A percentile compares a stretch with the other conserved stretches of the same genome.
These are phyloP conservation scores for Populus nigra DNA, from an alignment of 345 rosid genomes.

Conservation along the genomic window DNA sequence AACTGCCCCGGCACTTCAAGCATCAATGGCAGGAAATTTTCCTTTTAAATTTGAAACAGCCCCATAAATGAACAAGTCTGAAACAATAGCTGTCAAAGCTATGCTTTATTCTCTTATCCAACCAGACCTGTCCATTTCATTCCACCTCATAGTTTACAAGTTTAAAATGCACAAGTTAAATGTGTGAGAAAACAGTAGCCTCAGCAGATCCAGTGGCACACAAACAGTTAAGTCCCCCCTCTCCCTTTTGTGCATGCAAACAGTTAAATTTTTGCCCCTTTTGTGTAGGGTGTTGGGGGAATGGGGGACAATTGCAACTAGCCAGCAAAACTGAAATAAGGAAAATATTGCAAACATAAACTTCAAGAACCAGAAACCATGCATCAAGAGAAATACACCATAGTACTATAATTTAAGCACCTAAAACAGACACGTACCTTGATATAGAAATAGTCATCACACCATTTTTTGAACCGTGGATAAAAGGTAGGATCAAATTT, in stretches of 20 bases:
- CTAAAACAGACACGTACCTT: conserved; percentile 45
- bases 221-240: not conserved
- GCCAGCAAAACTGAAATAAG: not conserved
- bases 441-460: conserved; percentile 90
- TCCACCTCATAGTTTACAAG: not conserved
- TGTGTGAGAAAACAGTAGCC: not conserved
- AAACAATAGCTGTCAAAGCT: too few relatives aligned
- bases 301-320: not conserved
- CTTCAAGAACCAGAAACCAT: not conserved
- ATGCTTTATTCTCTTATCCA: not conserved
- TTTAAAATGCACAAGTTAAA: not conserved
- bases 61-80: too few relatives aligned
- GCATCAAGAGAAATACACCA: not conserved
- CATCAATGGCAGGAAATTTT: too few relatives aligned
- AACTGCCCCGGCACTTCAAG: too few relatives aligned
- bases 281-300: too few relatives aligned
- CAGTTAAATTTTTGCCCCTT: not conserved
- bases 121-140: not conserved
- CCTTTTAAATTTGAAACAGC: too few relatives aligned
- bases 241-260: not conserved
- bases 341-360: not conserved
- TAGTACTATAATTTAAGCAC: not conserved
- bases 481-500: conserved; percentile 86
- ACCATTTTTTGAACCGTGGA: conserved; percentile 94
- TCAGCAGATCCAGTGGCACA: not conserved